These are phyloP conservation scores for Chlamydomonas sphaeroides DNA, from an alignment of 139 green algal species.

Conservation along the genomic window DNA sequence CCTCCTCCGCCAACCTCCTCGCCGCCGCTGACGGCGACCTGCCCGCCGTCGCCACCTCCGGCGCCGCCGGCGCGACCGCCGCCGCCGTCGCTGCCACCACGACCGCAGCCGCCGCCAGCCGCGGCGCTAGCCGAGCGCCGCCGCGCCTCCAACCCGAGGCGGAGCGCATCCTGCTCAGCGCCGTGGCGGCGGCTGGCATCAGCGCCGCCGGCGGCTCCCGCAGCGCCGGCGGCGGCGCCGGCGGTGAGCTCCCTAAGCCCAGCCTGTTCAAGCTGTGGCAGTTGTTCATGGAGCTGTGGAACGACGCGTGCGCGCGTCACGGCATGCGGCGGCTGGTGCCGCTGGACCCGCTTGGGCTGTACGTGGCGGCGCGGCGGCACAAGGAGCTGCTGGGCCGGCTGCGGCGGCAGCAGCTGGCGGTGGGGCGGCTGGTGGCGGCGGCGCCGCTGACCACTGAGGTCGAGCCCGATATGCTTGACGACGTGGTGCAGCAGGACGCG, in stretches of 20 bases:
- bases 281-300: slow-evolving; percentile 58
- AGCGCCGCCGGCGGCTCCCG: not conserved
- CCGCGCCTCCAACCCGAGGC: slow-evolving; percentile 21
- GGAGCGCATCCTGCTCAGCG: slow-evolving; percentile 25
- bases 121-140: not conserved
- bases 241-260: slow-evolving; percentile 43
- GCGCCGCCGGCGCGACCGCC: not conserved
- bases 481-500: not conserved
- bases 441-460: slow-evolving; percentile 1
- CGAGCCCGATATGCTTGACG: slow-evolving; percentile 13
- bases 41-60: not conserved
- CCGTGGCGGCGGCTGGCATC: slow-evolving; percentile 18
- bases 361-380: slow-evolving; percentile 46
- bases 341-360: slow-evolving; percentile 51
- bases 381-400: slow-evolving; percentile 13
- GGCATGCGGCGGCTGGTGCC: slow-evolving; percentile 47
- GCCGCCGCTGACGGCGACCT: not conserved
- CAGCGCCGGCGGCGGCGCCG: not conserved
- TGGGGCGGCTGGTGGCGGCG: slow-evolving; percentile 23
- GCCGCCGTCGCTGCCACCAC: not conserved
- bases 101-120: not conserved
- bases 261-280: slow-evolving; percentile 51
- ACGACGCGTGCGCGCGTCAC: slow-evolving; percentile 48
- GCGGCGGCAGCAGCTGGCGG: slow-evolving; percentile 20
- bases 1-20: too few relatives aligned